Evolutionary conservation across 164 flowering plant species (phyloP), one percentile per base, ranked within the genome.

Genomic region (Kingdonia uniflora): DNA sequence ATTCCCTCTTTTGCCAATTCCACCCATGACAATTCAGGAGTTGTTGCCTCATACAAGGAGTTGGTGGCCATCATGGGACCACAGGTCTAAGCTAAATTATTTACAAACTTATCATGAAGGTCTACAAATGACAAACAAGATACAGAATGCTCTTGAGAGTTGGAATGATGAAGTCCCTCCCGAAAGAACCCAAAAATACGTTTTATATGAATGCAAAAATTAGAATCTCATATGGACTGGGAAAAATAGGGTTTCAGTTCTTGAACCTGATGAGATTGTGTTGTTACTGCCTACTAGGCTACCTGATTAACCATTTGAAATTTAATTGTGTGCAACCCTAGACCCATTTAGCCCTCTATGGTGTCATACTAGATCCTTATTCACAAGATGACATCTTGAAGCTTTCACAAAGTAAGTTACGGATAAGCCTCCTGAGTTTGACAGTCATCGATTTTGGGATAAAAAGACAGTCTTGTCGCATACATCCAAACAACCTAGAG

Each of bases 151-250:
- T 14, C 70, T 87, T 39, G 83, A 80, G 50, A 41, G 57, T 0
- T 71, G 51, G 45, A 71, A 68, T 8, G 50, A 24, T 14, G 83
- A 57, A 19, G 78, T 74, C 2, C 96, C 95, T 8, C 89, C 90
- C 2, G 12, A 13, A 24, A 14, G 23, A 10, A 72, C 77, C 24
- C 84, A 80, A 54, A 79, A 77, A 46, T 74, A 61, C 52, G 84
- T 91, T 25, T 43, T 85, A 11, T 62, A 79, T 6, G 66, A 80
- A 50, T 85, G 95, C 59, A 58, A 76, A 6, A 91, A 83, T 29
- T 91, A 95, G 98, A 91, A 91, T 57, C 60, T 91, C 42, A 86
- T 91, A 1, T 91, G 98, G 96, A 89, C 80, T 2, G 98, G 96
- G 14, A 75, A 69, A 59, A 84, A 87, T 47, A 91, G 82, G 59